Conservation (phyloP, 2,329 filamentous ascomycete genomes). For the Botrytis hyacinthi region DNA sequence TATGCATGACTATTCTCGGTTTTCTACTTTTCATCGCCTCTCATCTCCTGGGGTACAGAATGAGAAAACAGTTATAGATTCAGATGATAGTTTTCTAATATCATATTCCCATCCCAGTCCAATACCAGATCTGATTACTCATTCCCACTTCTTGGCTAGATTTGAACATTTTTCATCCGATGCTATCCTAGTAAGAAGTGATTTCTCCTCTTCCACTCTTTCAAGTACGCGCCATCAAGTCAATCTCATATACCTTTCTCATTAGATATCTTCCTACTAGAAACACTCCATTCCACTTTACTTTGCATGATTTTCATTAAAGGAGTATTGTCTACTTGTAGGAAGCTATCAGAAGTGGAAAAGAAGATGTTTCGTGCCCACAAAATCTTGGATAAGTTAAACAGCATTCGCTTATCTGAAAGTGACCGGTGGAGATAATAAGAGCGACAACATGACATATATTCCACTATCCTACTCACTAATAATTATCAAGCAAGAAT, state of each 20-base stretch:
- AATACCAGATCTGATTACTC: neutral
- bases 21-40: neutral
- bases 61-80: too few relatives aligned
- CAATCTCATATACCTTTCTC: neutral
- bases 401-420: neutral
- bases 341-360: neutral
- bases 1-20: neutral
- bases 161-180: rapidly evolving
- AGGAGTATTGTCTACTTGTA: neutral
- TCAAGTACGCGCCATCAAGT: neutral
- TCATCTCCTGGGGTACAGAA: neutral
- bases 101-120: neutral
- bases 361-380: neutral
- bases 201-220: neutral
- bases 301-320: neutral
- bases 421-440: neutral
- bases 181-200: neutral
- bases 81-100: neutral
- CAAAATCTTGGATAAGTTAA: neutral
- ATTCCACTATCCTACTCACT: neutral
- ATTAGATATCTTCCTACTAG: rapidly evolving
- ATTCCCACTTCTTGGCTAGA: neutral
- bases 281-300: rapidly evolving
- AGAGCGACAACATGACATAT: neutral
- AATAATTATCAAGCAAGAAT: slow-evolving; percentile 1